Percentiles rank a stretch among this genome's conserved stretches.
Conservation (phyloP, 108 stramenopile species). For the Nannochloropsis granulata region DNA sequence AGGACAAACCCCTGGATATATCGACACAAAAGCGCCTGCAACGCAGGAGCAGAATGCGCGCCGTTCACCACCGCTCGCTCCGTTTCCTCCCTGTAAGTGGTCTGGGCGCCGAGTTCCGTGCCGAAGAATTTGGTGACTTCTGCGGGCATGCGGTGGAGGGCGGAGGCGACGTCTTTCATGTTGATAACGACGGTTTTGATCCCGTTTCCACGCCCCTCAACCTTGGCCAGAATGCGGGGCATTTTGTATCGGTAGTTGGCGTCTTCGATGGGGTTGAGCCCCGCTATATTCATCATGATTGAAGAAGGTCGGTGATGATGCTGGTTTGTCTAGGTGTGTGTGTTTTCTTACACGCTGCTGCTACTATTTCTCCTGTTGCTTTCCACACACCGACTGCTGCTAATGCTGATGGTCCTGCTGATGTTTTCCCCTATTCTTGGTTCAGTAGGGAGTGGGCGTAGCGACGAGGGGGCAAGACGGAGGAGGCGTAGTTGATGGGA, state of each 20-base stretch:
- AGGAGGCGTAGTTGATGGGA: not conserved
- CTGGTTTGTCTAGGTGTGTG: not conserved
- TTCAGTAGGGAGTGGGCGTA: not conserved
- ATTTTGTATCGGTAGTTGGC: slow-evolving; percentile 62
- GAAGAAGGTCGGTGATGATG: not conserved
- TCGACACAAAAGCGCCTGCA: slow-evolving; percentile 72
- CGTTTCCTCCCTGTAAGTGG: slow-evolving; percentile 71
- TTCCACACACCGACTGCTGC: too few relatives aligned
- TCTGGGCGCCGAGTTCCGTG: slow-evolving; percentile 91
- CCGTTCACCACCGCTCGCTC: slow-evolving; percentile 96
- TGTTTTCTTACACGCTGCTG: not conserved
- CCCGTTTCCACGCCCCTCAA: slow-evolving; percentile 97
- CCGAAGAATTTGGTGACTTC: slow-evolving; percentile 82
- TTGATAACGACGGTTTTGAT: slow-evolving; percentile 96
- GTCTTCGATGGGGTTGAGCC: slow-evolving; percentile 21
- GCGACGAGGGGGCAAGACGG: too few relatives aligned
- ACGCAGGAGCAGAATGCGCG: slow-evolving; percentile 64
- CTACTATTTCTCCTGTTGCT: too few relatives aligned
- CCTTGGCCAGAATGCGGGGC: slow-evolving; percentile 83
- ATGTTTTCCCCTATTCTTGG: not conserved
- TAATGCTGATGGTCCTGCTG: too few relatives aligned
- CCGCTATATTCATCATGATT: slow-evolving; percentile 18
- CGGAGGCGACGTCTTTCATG: slow-evolving; percentile 63
- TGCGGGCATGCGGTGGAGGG: slow-evolving; percentile 65
- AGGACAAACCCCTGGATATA: slow-evolving; percentile 92